phyloP scores from a whole-genome alignment of 192 early-diverging fungal genomes.

The Geranomyces variabilis region DNA sequence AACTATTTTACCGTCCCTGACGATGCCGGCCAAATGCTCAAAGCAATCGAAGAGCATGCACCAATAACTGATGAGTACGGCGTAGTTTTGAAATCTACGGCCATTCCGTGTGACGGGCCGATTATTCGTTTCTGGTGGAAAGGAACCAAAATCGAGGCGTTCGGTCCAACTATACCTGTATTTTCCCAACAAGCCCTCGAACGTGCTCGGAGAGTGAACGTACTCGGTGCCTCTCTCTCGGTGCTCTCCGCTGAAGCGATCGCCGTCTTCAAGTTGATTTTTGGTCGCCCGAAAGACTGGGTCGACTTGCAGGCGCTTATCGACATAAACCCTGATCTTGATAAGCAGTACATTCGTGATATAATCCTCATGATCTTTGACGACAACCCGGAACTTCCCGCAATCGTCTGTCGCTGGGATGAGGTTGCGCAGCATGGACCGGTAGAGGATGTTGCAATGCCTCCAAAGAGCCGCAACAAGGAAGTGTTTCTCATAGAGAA shows the following conservation, averaged over 20 bases:
- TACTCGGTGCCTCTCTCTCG: conserved; percentile 9
- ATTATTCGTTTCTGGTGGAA: conserved; percentile 15
- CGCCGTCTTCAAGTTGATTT: conserved; percentile 13
- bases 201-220: conserved; percentile 14
- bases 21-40: conserved; percentile 14
- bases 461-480: no score
- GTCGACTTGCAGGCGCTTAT: conserved; percentile 12
- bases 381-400: conserved; percentile 12
- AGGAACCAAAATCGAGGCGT: conserved; percentile 14
- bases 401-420: conserved; percentile 3
- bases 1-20: conserved; percentile 15
- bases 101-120: conserved; percentile 14
- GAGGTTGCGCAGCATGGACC: conserved; percentile 10
- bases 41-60: conserved; percentile 15
- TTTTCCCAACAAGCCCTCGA: conserved; percentile 14
- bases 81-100: conserved; percentile 12
- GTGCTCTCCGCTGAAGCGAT: conserved; percentile 14
- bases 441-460: conserved; percentile 12
- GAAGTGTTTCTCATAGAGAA: no score
- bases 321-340: conserved; percentile 10
- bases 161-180: conserved; percentile 13
- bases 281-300: conserved; percentile 11
- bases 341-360: conserved; percentile 13
- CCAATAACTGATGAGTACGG: conserved; percentile 15
- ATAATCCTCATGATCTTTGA: conserved; percentile 11